These are phyloP conservation scores for Rubia tinctorum DNA, from an alignment of 305 asterid species.

Conservation along the genomic window DNA sequence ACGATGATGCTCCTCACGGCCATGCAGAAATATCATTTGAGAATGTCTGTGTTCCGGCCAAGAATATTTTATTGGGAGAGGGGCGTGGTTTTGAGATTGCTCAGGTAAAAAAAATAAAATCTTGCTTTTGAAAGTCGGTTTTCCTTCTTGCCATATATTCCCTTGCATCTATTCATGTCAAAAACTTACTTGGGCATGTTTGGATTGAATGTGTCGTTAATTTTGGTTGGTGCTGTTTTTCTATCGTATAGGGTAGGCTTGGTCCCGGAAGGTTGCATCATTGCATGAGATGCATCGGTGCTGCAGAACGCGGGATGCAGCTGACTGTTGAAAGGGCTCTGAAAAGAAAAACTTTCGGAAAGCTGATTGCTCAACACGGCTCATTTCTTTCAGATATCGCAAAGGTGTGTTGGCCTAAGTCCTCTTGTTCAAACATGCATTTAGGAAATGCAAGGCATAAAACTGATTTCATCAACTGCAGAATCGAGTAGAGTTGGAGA, in stretches of 20 bases:
- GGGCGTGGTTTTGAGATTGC: conserved; percentile 99
- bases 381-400: conserved; percentile 89
- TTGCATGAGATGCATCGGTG: conserved; percentile 95
- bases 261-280: conserved; percentile 98
- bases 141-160: neutral
- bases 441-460: neutral
- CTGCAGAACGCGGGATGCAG: conserved; percentile 98
- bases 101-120: conserved; percentile 45
- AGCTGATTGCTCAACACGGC: conserved; percentile 86
- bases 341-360: conserved; percentile 66
- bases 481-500: conserved; percentile 92
- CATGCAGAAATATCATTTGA: conserved; percentile 86
- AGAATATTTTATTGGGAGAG: conserved; percentile 80
- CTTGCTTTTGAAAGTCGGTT: neutral
- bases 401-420: conserved; percentile 35
- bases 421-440: neutral
- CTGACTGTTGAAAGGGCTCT: conserved; percentile 82
- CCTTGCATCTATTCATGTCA: neutral
- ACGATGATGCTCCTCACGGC: conserved; percentile 97
- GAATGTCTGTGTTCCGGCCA: conserved; percentile 65
- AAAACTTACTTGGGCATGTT: neutral
- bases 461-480: conserved; percentile 24
- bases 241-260: conserved; percentile 66
- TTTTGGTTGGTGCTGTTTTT: conserved; percentile 16
- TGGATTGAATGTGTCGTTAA: neutral